Evolutionary conservation across 768 basidiomycete genomes (phyloP), one percentile per base, ranked within the genome.

Genomic region (Tulasnella sp.): DNA sequence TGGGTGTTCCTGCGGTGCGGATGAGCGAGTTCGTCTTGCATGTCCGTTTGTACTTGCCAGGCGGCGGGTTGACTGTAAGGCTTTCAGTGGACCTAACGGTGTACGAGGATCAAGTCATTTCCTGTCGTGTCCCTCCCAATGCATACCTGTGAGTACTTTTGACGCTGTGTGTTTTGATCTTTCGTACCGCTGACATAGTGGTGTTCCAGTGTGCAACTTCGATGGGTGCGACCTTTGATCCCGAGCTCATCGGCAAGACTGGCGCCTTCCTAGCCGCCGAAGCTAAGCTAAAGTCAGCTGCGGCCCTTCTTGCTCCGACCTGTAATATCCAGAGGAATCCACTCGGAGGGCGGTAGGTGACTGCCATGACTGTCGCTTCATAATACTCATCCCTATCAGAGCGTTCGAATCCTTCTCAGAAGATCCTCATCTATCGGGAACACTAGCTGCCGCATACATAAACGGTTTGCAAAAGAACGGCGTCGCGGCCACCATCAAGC

Each of bases 1-100:
- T 86, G 2, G 80, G 82, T 2, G 71, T 89, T 52, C 86, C 85
- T 35, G 77, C 82, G 8, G 70, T 87, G 65, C 86, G 86, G 72
- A 81, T 76, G 41, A 27, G 68, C 63, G 37, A 3, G 12, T 34
- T 53, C 19, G 53, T n/a, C n/a, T 19, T 42, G 4, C 3, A 8
- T 17, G n/a, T n/a, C 50, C n/a, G 1, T 15, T n/a, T n/a, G n/a
- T 37, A 6, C 11, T 15, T 19, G 11, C 36, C 34, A 23, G 23
- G 19, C n/a, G 2, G 11, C 19, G 25, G 27, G n/a, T 17, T n/a
- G 19, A 52, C 25, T 29, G 31, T 5, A 8, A 23, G 21, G n/a
- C 82, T 80, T 80, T 84, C 35, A 56, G 54, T 71, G 86, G 86
- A 2, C 85, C 86, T 0, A 88, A 87, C 63, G 86, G 62, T 31